Evolutionary conservation across 441 rosid species (phyloP).

Genomic region (Breynia disticha): DNA sequence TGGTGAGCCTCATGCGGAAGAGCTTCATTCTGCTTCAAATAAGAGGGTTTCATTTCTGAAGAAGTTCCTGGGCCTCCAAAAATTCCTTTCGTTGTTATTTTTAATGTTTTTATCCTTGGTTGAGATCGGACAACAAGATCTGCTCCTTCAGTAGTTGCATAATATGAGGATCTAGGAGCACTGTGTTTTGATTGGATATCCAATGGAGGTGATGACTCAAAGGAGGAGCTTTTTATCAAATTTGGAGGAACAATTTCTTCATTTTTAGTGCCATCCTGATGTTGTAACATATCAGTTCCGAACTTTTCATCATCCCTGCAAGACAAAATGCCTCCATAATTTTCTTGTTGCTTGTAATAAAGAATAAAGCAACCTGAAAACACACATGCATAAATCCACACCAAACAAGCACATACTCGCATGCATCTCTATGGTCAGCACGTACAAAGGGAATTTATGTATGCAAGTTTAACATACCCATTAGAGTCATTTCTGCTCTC

Average conservation of each 20-base stretch:
- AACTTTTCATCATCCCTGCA: constrained; percentile 42
- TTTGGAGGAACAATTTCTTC: constrained; percentile 16
- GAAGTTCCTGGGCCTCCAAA: constrained; percentile 27
- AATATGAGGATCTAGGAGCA: constrained; percentile 17
- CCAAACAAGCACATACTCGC: background rate
- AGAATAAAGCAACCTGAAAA: too few relatives aligned
- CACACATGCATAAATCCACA: too few relatives aligned
- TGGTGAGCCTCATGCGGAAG: constrained; percentile 10
- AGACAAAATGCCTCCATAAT: constrained; percentile 22
- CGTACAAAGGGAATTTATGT: background rate
- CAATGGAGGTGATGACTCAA: constrained; percentile 11
- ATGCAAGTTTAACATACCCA: constrained; percentile 33
- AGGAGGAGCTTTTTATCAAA: constrained; percentile 18
- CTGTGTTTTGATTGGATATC: constrained; percentile 16
- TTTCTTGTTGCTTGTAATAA: too few relatives aligned
- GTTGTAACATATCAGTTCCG: constrained; percentile 21
- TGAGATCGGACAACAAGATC: constrained; percentile 22
- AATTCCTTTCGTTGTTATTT: constrained; percentile 39
- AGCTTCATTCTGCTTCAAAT: constrained; percentile 17
- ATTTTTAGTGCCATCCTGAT: constrained; percentile 17
- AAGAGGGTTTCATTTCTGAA: constrained; percentile 25
- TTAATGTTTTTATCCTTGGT: constrained; percentile 42
- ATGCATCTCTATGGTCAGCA: background rate
- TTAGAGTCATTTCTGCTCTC: constrained; percentile 24
- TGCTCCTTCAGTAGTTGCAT: constrained; percentile 12